A percentile compares a stretch with the other conserved stretches of the same genome.
Evolutionary conservation across 1,139 yeast species (phyloP).

Genomic region (Scheffersomyces cryptocercus): DNA sequence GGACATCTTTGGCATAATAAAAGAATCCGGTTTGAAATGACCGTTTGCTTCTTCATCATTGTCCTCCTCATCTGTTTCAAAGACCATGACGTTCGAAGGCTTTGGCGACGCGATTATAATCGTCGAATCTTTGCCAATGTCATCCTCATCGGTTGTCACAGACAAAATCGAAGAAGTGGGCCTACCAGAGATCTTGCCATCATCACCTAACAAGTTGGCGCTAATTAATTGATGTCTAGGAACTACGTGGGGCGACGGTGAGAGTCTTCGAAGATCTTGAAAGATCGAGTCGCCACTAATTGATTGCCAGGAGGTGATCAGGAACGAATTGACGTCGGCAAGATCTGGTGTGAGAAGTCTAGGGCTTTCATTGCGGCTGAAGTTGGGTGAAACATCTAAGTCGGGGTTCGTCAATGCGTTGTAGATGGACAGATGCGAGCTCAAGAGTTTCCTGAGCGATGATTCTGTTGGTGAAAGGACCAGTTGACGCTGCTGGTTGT

Average conservation of each 20-base stretch:
- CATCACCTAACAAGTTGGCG: conserved; percentile 4
- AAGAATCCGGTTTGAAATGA: conserved; percentile 19
- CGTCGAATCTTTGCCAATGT: conserved; percentile 14
- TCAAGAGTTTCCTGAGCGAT: conserved; percentile 23
- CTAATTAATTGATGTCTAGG: background rate
- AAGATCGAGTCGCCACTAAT: conserved; percentile 11
- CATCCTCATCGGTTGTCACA: conserved; percentile 25
- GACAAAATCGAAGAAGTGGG: conserved; percentile 25
- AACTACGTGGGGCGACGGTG: conserved; percentile 1
- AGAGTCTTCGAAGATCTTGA: conserved; percentile 2
- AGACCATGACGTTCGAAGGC: conserved; percentile 31
- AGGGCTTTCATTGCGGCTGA: conserved; percentile 2
- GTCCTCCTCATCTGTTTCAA: conserved; percentile 46
- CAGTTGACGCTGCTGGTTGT: background rate
- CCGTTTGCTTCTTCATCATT: conserved; percentile 21
- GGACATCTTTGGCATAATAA: conserved; percentile 42
- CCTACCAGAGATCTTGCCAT: conserved; percentile 1
- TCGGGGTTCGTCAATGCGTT: conserved; percentile 45
- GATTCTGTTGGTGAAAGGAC: background rate
- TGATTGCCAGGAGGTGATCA: conserved; percentile 22
- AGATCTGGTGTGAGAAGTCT: conserved; percentile 11
- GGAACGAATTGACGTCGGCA: conserved; percentile 13
- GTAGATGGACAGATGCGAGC: conserved; percentile 42
- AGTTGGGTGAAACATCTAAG: conserved; percentile 28
- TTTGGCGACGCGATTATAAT: conserved; percentile 15